These are phyloP conservation scores for Penicillium sp. DNA, from an alignment of 2,329 filamentous ascomycete species.

Conservation along the genomic window DNA sequence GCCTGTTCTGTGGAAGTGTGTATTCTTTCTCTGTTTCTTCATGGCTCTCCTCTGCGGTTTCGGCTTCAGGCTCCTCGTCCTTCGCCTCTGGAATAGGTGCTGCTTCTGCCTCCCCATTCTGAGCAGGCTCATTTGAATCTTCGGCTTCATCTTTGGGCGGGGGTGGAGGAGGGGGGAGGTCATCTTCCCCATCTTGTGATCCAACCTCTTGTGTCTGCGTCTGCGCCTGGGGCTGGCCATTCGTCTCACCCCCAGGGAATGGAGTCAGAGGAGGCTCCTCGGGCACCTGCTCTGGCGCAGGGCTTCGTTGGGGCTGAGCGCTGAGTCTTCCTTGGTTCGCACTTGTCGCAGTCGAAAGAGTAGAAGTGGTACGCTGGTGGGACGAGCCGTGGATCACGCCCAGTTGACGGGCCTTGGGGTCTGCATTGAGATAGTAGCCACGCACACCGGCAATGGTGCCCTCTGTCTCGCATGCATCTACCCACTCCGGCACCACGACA, in stretches of 20 bases:
- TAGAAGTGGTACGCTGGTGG: conserved; percentile 34
- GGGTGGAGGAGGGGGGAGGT: conserved; percentile 24
- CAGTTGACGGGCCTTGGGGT: conserved; percentile 59
- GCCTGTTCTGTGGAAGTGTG: conserved; percentile 24
- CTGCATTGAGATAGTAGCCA: conserved; percentile 92
- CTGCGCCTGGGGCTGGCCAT: conserved; percentile 28
- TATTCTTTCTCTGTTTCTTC: conserved; percentile 28
- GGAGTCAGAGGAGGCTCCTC: conserved; percentile 34
- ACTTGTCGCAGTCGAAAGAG: conserved; percentile 28
- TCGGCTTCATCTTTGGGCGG: conserved; percentile 30
- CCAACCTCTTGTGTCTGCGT: conserved; percentile 26
- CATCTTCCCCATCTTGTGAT: conserved; percentile 28
- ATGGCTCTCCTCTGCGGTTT: conserved; percentile 13
- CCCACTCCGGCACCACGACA: conserved; percentile 93
- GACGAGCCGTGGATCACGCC: conserved; percentile 37
- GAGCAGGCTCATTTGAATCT: conserved; percentile 19
- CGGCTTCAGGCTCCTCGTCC: conserved; percentile 12
- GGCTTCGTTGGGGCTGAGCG: conserved; percentile 21
- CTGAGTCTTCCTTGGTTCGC: conserved; percentile 26
- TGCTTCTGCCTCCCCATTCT: conserved; percentile 19
- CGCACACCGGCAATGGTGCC: conserved; percentile 91
- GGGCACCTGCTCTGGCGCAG: conserved; percentile 23
- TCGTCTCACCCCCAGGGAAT: conserved; percentile 33
- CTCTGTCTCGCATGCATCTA: conserved; percentile 91
- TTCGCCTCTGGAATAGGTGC: conserved; percentile 11